Evolutionary conservation across 2,329 filamentous ascomycete species (phyloP), one percentile per base, ranked within the genome.

Genomic region (Trichocomaceae sp.): DNA sequence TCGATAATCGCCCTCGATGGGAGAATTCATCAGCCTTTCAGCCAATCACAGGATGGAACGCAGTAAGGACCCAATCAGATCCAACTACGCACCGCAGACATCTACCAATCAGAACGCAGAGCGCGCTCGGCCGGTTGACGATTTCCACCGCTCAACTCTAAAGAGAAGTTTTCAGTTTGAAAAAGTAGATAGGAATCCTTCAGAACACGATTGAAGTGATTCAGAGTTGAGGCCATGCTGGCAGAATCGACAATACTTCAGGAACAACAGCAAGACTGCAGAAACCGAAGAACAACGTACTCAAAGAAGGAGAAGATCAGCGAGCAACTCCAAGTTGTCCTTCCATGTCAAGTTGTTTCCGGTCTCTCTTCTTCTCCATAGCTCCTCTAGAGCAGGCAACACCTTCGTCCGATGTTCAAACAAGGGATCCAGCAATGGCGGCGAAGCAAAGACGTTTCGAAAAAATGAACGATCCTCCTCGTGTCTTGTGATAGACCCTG

Each of bases 331-430:
- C 29, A 51, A 19, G 17, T 17, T 41, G 8, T 51, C 23, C 2
- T 5, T 26, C 49, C 49, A 51, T 15, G 49, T 31, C 13, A 51
- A 51, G 35, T 51, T 5, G 29, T 29, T 29, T 20, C n/a, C n/a
- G 4, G 12, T 22, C 13, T 51, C 9, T 19, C 39, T 51, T 29
- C n/a, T 31, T 35, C 39, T 44, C 49, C 49, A 51, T 10, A 29
- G 31, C 35, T 51, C 49, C 39, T 51, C 49, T 17, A 51, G 17
- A 23, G 39, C 49, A 3, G 49, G 39, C 26, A 51, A 22, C 1
- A 51, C n/a, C n/a, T 51, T 45, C 26, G 26, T 31, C 8, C 49
- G 39, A 17, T 51, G 23, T 6, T 51, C 49, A 39, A 41, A 51
- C 20, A 51, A 45, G 5, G 49, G 17, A 35, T 51, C 39, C 23